Conservation (phyloP, 2,329 filamentous ascomycete genomes). For the Pyrenochaeta sp. region DNA sequence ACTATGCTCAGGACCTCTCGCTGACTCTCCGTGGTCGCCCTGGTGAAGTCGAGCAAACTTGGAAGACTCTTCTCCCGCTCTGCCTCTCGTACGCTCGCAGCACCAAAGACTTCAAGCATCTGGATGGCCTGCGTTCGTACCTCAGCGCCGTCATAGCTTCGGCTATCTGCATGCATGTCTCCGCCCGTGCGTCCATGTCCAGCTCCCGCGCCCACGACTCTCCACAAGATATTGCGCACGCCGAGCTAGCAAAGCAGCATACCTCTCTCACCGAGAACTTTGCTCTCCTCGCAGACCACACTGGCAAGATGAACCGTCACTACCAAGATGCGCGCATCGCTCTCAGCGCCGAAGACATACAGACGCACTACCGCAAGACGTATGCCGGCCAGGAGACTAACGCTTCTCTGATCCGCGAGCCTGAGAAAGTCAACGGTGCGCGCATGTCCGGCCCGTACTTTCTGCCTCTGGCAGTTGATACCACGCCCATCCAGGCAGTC, state of each 20-base stretch:
- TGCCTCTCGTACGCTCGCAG: slow-evolving; percentile 39
- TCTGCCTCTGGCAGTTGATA: slow-evolving; percentile 50
- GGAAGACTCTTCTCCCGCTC: slow-evolving; percentile 48
- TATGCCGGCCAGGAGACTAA: slow-evolving; percentile 42
- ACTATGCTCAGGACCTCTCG: slow-evolving; percentile 40
- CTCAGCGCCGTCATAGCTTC: slow-evolving; percentile 51
- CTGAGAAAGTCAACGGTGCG: slow-evolving; percentile 44
- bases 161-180: slow-evolving; percentile 44
- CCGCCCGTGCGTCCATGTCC: slow-evolving; percentile 31
- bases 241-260: slow-evolving; percentile 34
- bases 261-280: slow-evolving; percentile 33
- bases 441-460: slow-evolving; percentile 49
- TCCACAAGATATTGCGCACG: slow-evolving; percentile 31
- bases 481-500: slow-evolving; percentile 54
- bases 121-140: slow-evolving; percentile 52
- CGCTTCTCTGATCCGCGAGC: slow-evolving; percentile 26
- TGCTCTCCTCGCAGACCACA: slow-evolving; percentile 35
- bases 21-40: slow-evolving; percentile 38
- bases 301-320: slow-evolving; percentile 31
- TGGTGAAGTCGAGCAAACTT: slow-evolving; percentile 44
- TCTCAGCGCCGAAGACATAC: slow-evolving; percentile 46
- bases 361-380: slow-evolving; percentile 47
- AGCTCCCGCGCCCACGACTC: slow-evolving; percentile 39
- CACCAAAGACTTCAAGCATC: slow-evolving; percentile 43
- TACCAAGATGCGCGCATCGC: slow-evolving; percentile 36